These are phyloP conservation scores for Penium margaritaceum DNA, from an alignment of 139 green algal species.

Conservation along the genomic window DNA sequence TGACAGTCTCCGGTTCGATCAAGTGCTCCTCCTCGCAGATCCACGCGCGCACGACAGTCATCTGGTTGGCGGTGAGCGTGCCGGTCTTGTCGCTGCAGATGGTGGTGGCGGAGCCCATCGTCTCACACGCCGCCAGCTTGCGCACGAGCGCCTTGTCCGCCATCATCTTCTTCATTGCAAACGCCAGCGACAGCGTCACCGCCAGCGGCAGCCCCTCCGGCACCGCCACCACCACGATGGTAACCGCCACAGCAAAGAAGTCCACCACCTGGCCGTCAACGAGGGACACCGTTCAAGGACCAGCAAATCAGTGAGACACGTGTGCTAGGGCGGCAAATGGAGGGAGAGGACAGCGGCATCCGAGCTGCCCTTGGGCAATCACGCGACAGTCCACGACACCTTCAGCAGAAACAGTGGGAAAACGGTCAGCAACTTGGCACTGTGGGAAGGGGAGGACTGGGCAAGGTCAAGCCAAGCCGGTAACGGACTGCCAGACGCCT, in stretches of 20 bases:
- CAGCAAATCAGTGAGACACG: too few species aligned
- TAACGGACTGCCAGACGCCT: too few species aligned
- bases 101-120: conserved; percentile 91
- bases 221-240: conserved; percentile 84
- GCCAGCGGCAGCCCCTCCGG: conserved; percentile 80
- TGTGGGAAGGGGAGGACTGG: background rate
- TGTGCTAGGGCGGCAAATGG: too few species aligned
- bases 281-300: conserved; percentile 58
- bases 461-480: background rate
- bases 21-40: too few species aligned
- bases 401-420: too few species aligned
- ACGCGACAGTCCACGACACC: background rate
- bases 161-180: conserved; percentile 87
- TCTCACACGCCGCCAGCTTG: conserved; percentile 78
- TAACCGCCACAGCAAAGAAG: conserved; percentile 87
- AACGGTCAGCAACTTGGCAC: too few species aligned
- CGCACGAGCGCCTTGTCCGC: conserved; percentile 84
- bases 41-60: conserved; percentile 88
- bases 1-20: too few species aligned
- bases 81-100: conserved; percentile 97
- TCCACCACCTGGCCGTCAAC: background rate
- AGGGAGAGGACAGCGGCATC: conserved; percentile 45
- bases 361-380: background rate
- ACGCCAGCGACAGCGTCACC: conserved; percentile 53
- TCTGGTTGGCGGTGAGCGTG: conserved; percentile 92